A percentile compares a stretch with the other conserved stretches of the same genome.
Conservation (phyloP, 345 rosid genomes). For the Brassica juncea region DNA sequence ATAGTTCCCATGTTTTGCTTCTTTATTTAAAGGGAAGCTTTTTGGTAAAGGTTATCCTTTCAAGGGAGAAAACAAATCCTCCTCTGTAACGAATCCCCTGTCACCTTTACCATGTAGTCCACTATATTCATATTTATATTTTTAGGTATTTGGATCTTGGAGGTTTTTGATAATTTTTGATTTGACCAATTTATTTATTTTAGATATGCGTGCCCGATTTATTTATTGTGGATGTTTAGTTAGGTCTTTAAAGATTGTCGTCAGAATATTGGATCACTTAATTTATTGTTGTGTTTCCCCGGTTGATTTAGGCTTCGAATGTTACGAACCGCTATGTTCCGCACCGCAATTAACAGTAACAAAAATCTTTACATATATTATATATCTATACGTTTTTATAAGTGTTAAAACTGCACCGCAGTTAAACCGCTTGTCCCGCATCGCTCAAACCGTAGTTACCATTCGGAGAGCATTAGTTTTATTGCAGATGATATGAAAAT, state of each 20-base stretch:
- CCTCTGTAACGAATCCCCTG: slow-evolving; percentile 30
- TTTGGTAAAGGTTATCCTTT: slow-evolving; percentile 30
- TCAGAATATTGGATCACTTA: not conserved
- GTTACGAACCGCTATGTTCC: too few species aligned
- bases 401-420: too few species aligned
- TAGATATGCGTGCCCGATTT: too few species aligned
- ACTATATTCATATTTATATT: not conserved
- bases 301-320: not conserved
- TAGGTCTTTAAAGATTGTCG: not conserved
- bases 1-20: not conserved
- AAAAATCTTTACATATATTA: too few species aligned
- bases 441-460: too few species aligned
- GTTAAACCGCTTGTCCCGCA: too few species aligned
- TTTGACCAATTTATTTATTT: not conserved
- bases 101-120: slow-evolving; percentile 1
- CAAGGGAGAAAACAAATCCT: slow-evolving; percentile 29
- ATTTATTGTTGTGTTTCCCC: not conserved
- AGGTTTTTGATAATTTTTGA: not conserved
- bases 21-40: not conserved
- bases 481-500: not conserved
- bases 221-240: not conserved
- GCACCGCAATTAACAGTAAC: too few species aligned
- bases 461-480: too few species aligned
- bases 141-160: not conserved
- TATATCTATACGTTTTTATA: too few species aligned